Percentiles rank a stretch among this genome's conserved stretches.
Evolutionary conservation across 2,329 filamentous ascomycete species (phyloP).

Genomic region (Claviceps sp.): DNA sequence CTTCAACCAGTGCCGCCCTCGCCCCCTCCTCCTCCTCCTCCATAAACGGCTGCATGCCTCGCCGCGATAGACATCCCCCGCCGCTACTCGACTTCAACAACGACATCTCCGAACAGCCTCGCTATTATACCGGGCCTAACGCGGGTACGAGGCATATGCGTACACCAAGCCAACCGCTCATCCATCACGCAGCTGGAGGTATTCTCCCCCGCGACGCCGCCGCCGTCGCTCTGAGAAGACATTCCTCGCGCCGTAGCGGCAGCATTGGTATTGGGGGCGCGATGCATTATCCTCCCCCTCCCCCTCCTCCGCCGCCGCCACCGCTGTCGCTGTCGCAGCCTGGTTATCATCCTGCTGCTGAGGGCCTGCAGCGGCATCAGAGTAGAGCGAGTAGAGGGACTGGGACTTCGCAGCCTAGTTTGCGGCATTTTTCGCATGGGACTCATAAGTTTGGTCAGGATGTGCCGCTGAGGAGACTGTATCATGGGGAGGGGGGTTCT

Average conservation of each 20-base stretch:
- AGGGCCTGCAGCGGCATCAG: neutral
- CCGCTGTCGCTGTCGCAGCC: constrained; percentile 14
- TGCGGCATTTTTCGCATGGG: neutral
- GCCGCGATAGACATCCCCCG: constrained; percentile 27
- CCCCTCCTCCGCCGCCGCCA: constrained; percentile 12
- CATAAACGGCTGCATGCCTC: constrained; percentile 2
- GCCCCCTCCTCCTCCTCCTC: neutral
- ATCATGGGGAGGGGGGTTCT: constrained; percentile 2
- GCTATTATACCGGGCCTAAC: constrained; percentile 36
- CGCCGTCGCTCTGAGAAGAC: neutral
- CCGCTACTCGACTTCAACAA: constrained; percentile 55
- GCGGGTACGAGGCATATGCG: constrained; percentile 28
- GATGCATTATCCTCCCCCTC: neutral
- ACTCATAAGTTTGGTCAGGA: constrained; percentile 7
- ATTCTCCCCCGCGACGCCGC: constrained; percentile 2
- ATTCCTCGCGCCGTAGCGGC: constrained; percentile 5
- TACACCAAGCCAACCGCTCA: constrained; percentile 25
- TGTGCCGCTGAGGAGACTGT: constrained; percentile 14
- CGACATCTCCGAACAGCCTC: constrained; percentile 49
- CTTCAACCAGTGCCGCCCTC: neutral
- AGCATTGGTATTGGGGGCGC: neutral
- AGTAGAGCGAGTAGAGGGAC: neutral
- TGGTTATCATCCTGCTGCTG: constrained; percentile 10
- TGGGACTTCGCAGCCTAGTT: neutral
- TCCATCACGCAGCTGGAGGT: constrained; percentile 29